These are phyloP conservation scores for Botrytis galanthina DNA, from an alignment of 2,329 filamentous ascomycete genomes.

Conservation along the genomic window DNA sequence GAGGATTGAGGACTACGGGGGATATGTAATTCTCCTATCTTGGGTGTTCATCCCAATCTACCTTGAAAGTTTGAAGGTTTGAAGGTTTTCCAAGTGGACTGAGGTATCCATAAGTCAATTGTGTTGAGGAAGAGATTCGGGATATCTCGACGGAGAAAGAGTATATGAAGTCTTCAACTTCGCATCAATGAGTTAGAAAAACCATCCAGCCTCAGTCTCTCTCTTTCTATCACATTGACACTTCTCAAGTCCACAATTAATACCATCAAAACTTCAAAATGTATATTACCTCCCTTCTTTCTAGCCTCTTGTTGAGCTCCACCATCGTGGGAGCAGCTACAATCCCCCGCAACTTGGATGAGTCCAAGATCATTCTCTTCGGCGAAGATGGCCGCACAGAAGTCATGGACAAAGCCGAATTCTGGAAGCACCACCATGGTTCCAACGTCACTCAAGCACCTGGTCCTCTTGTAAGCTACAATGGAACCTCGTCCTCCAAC, in stretches of 20 bases:
- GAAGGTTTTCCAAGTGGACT: neutral
- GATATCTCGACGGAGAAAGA: neutral
- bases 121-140: neutral
- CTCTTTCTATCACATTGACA: neutral
- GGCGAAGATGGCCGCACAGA: conserved; percentile 8
- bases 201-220: conserved; percentile 9
- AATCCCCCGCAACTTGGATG: neutral
- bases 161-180: conserved; percentile 7
- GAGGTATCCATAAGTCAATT: too few relatives aligned
- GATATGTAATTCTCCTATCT: neutral
- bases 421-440: neutral
- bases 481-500: neutral
- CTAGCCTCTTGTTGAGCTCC: conserved; percentile 10
- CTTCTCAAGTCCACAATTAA: neutral
- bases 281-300: conserved; percentile 1
- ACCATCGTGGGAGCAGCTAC: neutral
- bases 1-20: neutral
- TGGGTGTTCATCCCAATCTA: neutral
- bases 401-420: conserved; percentile 14
- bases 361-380: conserved; percentile 6
- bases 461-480: neutral
- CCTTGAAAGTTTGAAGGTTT: neutral
- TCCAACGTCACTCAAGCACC: neutral
- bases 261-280: neutral
- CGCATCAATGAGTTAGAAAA: neutral